Conservation (phyloP, 2,329 filamentous ascomycete species). For the Colletotrichum graminicola region DNA sequence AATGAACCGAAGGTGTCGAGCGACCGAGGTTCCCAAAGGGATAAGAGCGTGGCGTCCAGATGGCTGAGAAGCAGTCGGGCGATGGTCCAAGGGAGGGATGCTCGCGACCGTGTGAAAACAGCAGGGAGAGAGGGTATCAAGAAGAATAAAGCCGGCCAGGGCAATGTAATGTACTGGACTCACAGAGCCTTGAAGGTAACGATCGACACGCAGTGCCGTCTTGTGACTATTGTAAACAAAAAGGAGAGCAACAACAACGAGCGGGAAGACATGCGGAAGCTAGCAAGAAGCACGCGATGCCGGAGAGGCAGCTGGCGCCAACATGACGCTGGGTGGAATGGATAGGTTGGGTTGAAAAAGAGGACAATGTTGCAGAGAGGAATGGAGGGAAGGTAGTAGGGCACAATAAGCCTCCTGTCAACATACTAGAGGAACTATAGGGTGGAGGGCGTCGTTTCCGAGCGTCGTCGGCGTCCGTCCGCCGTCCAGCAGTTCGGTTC, state of each 20-base stretch:
- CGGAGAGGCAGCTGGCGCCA: constrained; percentile 27
- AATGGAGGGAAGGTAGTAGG: constrained; percentile 9
- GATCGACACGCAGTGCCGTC: not conserved
- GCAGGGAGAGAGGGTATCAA: constrained; percentile 13
- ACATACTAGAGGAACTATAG: not conserved
- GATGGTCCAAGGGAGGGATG: constrained; percentile 11
- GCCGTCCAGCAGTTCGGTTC: constrained; percentile 8
- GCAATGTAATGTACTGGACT: constrained; percentile 6
- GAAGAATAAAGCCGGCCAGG: not conserved
- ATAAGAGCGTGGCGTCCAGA: not conserved
- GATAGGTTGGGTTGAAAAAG: not conserved
- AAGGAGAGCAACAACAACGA: not conserved
- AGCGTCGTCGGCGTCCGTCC: constrained; percentile 13
- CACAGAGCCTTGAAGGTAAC: constrained; percentile 20
- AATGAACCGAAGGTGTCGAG: constrained; percentile 3
- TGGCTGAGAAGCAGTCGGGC: not conserved
- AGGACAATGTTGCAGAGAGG: not conserved
- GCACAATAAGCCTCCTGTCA: no score
- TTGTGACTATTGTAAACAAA: not conserved
- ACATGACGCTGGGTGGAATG: constrained; percentile 29
- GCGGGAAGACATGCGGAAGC: not conserved
- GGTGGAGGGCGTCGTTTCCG: constrained; percentile 19
- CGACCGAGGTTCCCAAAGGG: not conserved
- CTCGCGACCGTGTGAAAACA: constrained; percentile 4
- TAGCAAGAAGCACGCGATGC: constrained; percentile 11